A percentile compares a stretch with the other conserved stretches of the same genome.
These are phyloP conservation scores for Vitis cinerea DNA, from an alignment of 164 flowering plant genomes.

Conservation along the genomic window DNA sequence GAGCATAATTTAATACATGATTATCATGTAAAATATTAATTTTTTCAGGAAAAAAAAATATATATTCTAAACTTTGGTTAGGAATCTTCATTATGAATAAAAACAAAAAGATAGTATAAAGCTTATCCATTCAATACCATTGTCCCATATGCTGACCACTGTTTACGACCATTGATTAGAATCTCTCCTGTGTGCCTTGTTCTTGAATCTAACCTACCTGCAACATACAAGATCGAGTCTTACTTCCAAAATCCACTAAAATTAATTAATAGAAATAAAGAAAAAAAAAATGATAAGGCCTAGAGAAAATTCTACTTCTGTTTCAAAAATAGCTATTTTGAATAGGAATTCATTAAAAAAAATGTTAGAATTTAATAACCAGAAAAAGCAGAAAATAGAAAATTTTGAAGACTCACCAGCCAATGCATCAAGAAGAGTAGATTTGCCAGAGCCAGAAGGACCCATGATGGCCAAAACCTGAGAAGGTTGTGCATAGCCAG, in stretches of 20 bases:
- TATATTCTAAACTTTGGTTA: no score
- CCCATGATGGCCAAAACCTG: conserved; percentile 10
- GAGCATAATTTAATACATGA: no score
- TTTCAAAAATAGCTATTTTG: no score
- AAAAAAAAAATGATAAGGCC: no score
- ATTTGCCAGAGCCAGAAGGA: conserved; percentile 11
- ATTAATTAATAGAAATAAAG: no score
- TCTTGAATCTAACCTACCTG: conserved; percentile 41
- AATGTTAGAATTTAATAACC: no score
- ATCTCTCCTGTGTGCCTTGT: conserved; percentile 39
- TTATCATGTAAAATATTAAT: no score
- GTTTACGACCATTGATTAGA: conserved; percentile 37
- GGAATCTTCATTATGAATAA: no score
- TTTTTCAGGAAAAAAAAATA: no score
- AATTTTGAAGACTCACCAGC: conserved; percentile 2
- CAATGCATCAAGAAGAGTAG: conserved; percentile 14
- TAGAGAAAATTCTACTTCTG: no score
- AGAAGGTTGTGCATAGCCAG: conserved; percentile 7
- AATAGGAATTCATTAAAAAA: no score
- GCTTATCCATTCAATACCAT: conserved; percentile 27
- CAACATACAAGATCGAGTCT: background rate
- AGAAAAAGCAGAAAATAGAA: background rate
- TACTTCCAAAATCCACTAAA: no score
- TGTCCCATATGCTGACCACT: conserved; percentile 43
- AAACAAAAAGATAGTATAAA: background rate